Evolutionary conservation across 75 land plant genomes (phyloP).

Genomic region (Pinus albicaulis): DNA sequence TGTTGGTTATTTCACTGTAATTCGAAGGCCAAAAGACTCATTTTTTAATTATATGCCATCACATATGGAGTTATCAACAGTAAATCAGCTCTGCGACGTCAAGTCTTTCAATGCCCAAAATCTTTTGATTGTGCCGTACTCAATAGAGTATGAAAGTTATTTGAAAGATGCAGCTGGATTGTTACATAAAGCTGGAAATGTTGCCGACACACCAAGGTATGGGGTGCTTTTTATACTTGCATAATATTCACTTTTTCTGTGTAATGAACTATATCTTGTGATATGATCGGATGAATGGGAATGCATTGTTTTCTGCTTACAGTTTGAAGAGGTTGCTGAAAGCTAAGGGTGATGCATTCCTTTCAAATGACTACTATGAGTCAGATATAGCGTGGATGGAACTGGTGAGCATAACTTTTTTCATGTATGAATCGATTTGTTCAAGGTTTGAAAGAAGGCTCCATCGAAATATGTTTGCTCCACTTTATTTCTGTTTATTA

Average conservation of each 20-base stretch:
- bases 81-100: background rate
- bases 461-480: no score
- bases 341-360: conserved; percentile 83
- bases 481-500: no score
- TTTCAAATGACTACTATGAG: conserved; percentile 91
- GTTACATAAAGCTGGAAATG: conserved; percentile 67
- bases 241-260: background rate
- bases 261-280: background rate
- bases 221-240: background rate
- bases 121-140: conserved; percentile 58
- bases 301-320: conserved; percentile 9
- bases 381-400: conserved; percentile 99
- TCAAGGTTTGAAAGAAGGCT: background rate
- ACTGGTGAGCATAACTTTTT: conserved; percentile 46
- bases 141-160: conserved; percentile 53
- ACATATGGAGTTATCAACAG: background rate
- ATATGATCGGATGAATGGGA: background rate
- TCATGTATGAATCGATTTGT: background rate
- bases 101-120: conserved; percentile 16
- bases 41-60: conserved; percentile 3
- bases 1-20: conserved; percentile 72
- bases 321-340: conserved; percentile 83
- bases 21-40: conserved; percentile 51
- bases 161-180: conserved; percentile 59
- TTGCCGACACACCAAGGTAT: conserved; percentile 69